phyloP scores from a whole-genome alignment of 345 rosid species.

The Rubroshorea leprosula region DNA sequence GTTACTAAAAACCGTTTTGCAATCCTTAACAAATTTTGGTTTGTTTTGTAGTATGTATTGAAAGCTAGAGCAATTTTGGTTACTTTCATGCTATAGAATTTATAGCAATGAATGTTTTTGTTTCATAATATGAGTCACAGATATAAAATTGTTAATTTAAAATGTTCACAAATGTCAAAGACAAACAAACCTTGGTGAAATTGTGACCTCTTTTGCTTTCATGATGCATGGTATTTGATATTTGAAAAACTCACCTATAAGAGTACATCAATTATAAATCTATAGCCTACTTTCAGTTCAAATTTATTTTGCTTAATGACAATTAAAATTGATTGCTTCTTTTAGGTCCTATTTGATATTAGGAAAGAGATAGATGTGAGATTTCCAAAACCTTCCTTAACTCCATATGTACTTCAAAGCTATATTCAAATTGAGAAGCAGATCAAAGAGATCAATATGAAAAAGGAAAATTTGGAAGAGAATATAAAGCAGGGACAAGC shows the following conservation, averaged over 20 bases:
- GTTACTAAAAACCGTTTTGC: no score
- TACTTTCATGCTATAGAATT: no score
- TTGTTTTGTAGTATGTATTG: no score
- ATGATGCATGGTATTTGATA: no score
- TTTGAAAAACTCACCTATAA: no score
- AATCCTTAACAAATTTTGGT: no score
- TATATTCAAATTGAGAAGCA: constrained; percentile 52
- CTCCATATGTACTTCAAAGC: constrained; percentile 24
- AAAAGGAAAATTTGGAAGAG: constrained; percentile 53
- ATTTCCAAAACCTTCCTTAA: constrained; percentile 45
- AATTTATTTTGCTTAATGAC: neutral
- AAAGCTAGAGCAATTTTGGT: no score
- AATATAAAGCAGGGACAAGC: constrained; percentile 64
- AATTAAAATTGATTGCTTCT: constrained; percentile 8
- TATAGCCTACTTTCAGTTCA: neutral
- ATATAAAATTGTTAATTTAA: no score
- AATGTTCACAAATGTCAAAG: neutral
- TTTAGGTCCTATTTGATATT: constrained; percentile 15
- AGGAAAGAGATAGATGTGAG: constrained; percentile 61
- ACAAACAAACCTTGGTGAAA: no score
- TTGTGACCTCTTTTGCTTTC: constrained; percentile 7
- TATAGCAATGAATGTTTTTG: no score
- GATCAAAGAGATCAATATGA: constrained; percentile 58
- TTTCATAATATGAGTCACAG: no score
- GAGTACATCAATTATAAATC: no score